These are phyloP conservation scores for Diacronema lutheri DNA, from an alignment of 78 protist genomes.

Conservation along the genomic window DNA sequence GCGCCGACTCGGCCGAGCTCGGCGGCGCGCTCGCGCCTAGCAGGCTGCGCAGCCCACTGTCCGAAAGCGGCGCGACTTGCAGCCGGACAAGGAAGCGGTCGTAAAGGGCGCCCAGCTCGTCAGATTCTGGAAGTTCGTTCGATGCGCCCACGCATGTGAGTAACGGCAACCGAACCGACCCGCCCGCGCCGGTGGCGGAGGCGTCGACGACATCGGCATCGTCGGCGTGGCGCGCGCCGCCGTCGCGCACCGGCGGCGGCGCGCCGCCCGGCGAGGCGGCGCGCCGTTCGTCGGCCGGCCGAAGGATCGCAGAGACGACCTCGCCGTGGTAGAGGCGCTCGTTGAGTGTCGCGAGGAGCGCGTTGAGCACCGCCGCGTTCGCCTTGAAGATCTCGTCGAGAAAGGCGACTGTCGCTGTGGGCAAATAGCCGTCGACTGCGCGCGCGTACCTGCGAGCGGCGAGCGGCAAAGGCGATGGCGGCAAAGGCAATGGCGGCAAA, in stretches of 20 bases:
- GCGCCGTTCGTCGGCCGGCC: no score
- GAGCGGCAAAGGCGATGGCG: no score
- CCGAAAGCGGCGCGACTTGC: neutral
- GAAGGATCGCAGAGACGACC: no score
- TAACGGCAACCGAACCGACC: neutral
- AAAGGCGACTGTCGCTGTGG: neutral
- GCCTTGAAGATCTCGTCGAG: slow-evolving; percentile 34
- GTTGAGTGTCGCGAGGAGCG: slow-evolving; percentile 9
- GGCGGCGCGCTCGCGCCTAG: neutral
- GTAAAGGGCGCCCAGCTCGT: slow-evolving; percentile 26
- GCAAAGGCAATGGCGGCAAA: no score
- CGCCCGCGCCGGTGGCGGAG: neutral
- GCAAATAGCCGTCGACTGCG: neutral
- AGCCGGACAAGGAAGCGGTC: slow-evolving; percentile 26
- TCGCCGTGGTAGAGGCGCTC: slow-evolving; percentile 21
- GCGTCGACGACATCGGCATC: no score
- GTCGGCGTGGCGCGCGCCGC: no score
- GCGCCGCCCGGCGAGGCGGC: no score
- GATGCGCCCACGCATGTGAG: slow-evolving; percentile 5
- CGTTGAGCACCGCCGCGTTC: slow-evolving; percentile 9
- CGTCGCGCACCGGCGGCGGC: neutral
- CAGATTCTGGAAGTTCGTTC: slow-evolving; percentile 23
- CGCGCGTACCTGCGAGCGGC: no score
- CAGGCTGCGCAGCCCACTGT: slow-evolving; percentile 1
- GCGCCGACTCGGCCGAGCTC: neutral